Percentiles rank a stretch among this genome's conserved stretches.
These are phyloP conservation scores for Paracamarosporium sp. DNA, from an alignment of 2,329 filamentous ascomycete genomes.

Conservation along the genomic window DNA sequence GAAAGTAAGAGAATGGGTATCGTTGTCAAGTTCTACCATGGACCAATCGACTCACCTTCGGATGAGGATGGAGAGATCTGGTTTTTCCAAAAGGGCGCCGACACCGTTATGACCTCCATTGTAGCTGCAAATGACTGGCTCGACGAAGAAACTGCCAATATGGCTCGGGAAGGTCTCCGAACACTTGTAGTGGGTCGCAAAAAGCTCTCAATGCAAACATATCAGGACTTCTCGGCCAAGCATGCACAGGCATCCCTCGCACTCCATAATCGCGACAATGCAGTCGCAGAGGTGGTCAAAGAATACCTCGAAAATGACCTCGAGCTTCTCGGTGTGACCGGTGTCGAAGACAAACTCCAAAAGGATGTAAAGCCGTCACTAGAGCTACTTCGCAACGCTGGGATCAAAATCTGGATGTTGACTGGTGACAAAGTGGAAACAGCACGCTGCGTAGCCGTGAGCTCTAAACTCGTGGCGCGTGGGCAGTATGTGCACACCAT, in stretches of 20 bases:
- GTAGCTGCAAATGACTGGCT: conserved; percentile 98
- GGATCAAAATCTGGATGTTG: conserved; percentile 99
- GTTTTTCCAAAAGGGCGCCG: conserved; percentile 98
- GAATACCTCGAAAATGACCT: conserved; percentile 86
- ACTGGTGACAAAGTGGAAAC: conserved; percentile 99
- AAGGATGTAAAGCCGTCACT: conserved; percentile 94
- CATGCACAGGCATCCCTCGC: conserved; percentile 83
- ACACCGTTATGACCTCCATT: conserved; percentile 97
- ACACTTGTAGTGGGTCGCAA: conserved; percentile 96
- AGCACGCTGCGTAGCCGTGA: conserved; percentile 92
- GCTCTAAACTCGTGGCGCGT: conserved; percentile 88
- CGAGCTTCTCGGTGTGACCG: conserved; percentile 94
- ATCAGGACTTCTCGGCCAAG: conserved; percentile 76
- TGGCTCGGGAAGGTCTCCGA: conserved; percentile 94
- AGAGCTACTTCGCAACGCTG: conserved; percentile 92
- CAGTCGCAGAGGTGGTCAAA: conserved; percentile 80
- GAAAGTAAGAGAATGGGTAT: conserved; percentile 99
- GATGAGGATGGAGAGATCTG: conserved; percentile 79
- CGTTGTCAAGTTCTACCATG: conserved; percentile 78
- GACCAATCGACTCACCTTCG: conserved; percentile 48
- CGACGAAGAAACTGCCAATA: conserved; percentile 98
- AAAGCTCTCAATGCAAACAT: conserved; percentile 77
- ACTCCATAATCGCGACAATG: conserved; percentile 78
- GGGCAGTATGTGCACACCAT: conserved; percentile 97
- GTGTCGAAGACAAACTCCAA: conserved; percentile 96